A percentile compares a stretch with the other conserved stretches of the same genome.
Evolutionary conservation across 2,329 filamentous ascomycete species (phyloP).

Genomic region (Aureobasidium sp.): DNA sequence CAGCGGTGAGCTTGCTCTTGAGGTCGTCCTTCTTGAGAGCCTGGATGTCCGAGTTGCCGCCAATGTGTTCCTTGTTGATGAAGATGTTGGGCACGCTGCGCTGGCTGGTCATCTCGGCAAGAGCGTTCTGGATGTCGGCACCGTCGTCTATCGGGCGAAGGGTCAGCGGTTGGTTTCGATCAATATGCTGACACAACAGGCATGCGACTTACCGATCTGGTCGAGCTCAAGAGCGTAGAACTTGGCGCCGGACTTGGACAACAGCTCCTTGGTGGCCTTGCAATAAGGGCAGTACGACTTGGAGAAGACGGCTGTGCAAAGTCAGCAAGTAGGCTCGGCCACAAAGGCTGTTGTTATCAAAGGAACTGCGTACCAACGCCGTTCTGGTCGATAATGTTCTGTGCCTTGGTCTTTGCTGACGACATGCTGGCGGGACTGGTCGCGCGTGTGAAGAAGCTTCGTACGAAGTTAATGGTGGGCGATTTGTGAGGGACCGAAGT

Average conservation of each 20-base stretch:
- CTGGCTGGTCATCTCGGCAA: slow-evolving; percentile 72
- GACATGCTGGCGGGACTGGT: slow-evolving; percentile 62
- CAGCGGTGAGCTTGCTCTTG: slow-evolving; percentile 14
- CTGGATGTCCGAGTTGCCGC: slow-evolving; percentile 87
- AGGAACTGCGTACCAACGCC: slow-evolving; percentile 56
- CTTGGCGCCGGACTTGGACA: slow-evolving; percentile 62
- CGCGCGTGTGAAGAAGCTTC: slow-evolving; percentile 58
- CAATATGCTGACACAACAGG: background rate
- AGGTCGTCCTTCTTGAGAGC: slow-evolving; percentile 22
- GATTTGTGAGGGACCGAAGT: slow-evolving; percentile 10
- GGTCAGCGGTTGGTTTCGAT: background rate
- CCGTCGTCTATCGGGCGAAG: slow-evolving; percentile 58
- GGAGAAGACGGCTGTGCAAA: slow-evolving; percentile 70
- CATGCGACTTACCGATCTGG: slow-evolving; percentile 56
- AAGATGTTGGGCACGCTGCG: slow-evolving; percentile 92
- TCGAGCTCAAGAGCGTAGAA: slow-evolving; percentile 76
- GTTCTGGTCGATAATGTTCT: slow-evolving; percentile 83
- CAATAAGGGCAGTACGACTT: slow-evolving; percentile 98
- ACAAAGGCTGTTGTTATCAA: background rate
- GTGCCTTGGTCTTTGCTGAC: slow-evolving; percentile 72
- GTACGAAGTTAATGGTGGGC: slow-evolving; percentile 57
- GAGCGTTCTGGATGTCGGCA: slow-evolving; percentile 69
- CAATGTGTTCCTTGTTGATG: slow-evolving; percentile 85
- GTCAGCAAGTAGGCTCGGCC: background rate
- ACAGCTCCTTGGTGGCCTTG: slow-evolving; percentile 63